phyloP scores from a whole-genome alignment of 768 basidiomycete species.

The Boletellus ananiceps region DNA sequence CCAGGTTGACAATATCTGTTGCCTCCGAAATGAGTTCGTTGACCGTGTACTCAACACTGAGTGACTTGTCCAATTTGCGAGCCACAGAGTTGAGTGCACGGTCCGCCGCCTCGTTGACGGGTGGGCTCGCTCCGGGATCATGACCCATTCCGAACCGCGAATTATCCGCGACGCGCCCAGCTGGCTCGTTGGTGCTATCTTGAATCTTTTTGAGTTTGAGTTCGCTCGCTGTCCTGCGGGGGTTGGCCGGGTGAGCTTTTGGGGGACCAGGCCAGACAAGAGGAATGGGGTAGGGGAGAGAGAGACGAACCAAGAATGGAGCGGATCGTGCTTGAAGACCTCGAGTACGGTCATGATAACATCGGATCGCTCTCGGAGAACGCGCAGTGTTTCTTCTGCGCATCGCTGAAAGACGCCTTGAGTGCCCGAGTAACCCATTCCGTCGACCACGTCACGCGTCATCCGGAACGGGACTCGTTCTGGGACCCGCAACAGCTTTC shows the following conservation, averaged over 20 bases:
- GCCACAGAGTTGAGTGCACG: slow-evolving; percentile 78
- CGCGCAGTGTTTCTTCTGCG: slow-evolving; percentile 90
- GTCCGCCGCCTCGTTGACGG: slow-evolving; percentile 84
- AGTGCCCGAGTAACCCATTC: slow-evolving; percentile 84
- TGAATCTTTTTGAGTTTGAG: slow-evolving; percentile 67
- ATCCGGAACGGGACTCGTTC: slow-evolving; percentile 94
- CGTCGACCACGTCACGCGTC: slow-evolving; percentile 92
- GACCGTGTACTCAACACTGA: slow-evolving; percentile 91
- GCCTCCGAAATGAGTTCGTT: slow-evolving; percentile 91
- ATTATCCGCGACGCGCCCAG: slow-evolving; percentile 20
- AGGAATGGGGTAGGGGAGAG: not conserved
- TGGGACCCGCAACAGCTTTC: slow-evolving; percentile 70
- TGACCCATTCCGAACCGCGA: slow-evolving; percentile 48
- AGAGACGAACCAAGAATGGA: slow-evolving; percentile 76
- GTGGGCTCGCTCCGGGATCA: slow-evolving; percentile 56
- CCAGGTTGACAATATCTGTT: slow-evolving; percentile 69
- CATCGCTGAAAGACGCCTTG: slow-evolving; percentile 94
- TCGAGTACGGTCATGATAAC: slow-evolving; percentile 93
- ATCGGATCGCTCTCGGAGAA: slow-evolving; percentile 78
- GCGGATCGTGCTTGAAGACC: slow-evolving; percentile 94
- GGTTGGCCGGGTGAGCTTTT: not conserved
- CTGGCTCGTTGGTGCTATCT: slow-evolving; percentile 31
- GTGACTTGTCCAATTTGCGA: slow-evolving; percentile 74
- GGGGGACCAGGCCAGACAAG: too few relatives aligned
- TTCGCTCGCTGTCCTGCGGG: slow-evolving; percentile 69